These are phyloP conservation scores for Sonneratia alba DNA, from an alignment of 345 rosid genomes.

Conservation along the genomic window DNA sequence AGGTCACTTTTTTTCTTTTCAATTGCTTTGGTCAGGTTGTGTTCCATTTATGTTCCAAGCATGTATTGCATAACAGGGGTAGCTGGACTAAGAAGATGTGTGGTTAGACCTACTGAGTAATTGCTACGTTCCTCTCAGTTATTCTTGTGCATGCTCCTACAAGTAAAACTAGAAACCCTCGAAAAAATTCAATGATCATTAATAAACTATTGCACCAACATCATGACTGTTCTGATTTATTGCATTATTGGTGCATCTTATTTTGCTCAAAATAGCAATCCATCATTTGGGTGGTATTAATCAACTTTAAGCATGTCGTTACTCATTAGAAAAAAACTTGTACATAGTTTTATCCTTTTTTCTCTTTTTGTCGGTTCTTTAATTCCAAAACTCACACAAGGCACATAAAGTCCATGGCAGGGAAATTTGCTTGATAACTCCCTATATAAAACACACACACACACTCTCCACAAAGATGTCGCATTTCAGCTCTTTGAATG, in stretches of 20 bases:
- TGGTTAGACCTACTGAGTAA: background rate
- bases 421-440: background rate
- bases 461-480: background rate
- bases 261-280: background rate
- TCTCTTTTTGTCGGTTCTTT: background rate
- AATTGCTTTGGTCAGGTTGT: background rate
- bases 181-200: background rate
- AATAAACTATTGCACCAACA: background rate
- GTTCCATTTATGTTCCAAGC: background rate
- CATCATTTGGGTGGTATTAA: background rate
- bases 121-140: background rate
- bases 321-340: too few relatives aligned
- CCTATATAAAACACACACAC: background rate
- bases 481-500: background rate
- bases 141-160: background rate
- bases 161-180: background rate
- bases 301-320: background rate
- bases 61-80: background rate
- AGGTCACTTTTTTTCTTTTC: slow-evolving; percentile 30
- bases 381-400: background rate
- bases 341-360: background rate
- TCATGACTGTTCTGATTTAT: background rate
- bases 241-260: background rate
- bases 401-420: background rate
- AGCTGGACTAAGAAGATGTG: background rate